Percentiles rank a stretch among this genome's conserved stretches.
Conservation (phyloP, 2,329 filamentous ascomycete genomes). For the Cladophialophora chaetospira region DNA sequence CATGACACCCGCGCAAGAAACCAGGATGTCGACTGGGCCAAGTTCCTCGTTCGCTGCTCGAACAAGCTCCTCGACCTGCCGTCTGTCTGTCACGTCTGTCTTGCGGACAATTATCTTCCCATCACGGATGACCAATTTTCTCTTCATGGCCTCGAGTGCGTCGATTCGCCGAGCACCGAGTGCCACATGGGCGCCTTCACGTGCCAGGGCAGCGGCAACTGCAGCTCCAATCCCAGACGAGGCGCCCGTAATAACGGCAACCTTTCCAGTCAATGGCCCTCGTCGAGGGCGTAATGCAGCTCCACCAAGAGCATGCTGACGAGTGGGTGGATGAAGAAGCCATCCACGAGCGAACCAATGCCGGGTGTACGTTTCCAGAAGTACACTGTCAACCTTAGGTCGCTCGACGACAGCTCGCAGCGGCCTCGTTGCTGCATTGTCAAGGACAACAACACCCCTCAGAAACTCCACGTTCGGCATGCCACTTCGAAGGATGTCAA, state of each 20-base stretch:
- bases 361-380: conserved; percentile 77
- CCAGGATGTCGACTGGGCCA: conserved; percentile 75
- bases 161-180: conserved; percentile 64
- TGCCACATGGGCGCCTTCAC: conserved; percentile 38
- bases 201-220: conserved; percentile 46
- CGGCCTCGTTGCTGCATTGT: conserved; percentile 68
- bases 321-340: conserved; percentile 65
- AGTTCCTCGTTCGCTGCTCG: conserved; percentile 61
- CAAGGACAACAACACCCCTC: conserved; percentile 70
- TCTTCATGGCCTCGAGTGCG: conserved; percentile 68
- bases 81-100: conserved; percentile 71
- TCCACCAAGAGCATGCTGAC: conserved; percentile 50
- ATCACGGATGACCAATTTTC: conserved; percentile 57
- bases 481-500: conserved; percentile 76
- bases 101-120: conserved; percentile 68
- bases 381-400: conserved; percentile 66
- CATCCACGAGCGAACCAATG: conserved; percentile 81
- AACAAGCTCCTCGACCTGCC: conserved; percentile 68
- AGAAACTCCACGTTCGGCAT: conserved; percentile 77
- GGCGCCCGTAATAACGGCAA: conserved; percentile 44
- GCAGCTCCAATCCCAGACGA: conserved; percentile 41
- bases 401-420: conserved; percentile 61
- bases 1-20: conserved; percentile 81
- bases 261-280: conserved; percentile 53
- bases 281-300: conserved; percentile 48